Evolutionary conservation across 148 eudicot genomes (phyloP), one percentile per base, ranked within the genome.

Genomic region (Simmondsia chinensis): DNA sequence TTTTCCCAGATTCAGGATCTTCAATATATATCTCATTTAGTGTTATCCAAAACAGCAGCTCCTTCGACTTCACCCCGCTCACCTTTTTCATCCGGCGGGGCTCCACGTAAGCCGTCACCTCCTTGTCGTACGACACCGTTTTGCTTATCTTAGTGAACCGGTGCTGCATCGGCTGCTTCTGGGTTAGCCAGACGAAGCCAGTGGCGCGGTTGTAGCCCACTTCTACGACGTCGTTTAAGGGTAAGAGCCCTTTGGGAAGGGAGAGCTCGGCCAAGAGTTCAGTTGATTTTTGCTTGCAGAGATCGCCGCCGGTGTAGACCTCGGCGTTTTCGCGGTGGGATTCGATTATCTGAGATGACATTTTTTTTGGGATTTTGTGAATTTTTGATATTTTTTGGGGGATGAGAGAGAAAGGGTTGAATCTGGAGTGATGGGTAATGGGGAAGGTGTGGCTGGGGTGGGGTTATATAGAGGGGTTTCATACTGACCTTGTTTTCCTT

Each of bases 41-140:
- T 1, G 74, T 43, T 11, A 81, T 50, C 75, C 80, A 74, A 1
- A 86, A 34, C 12, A 86, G 34, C 1, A 86, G 56, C 61, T 86
- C 95, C 54, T 71, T 73, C 15, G 61, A 51, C 64, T 81, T 86
- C 1, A 81, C 87, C 0, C 95, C 91, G 1, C 79, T 74, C 12
- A 86, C 44, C 8, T 64, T 64, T 59, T 59, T 66, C 83, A 86
- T 60, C 42, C 50, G 41, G 9, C 74, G 75, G 6, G 72, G 67
- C 53, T 78, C 87, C 2, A 81, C 70, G 49, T 75, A 66, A 6
- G 77, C 86, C 3, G 95, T 77, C 13, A 85, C 71, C 56, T 81
- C 78, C 2, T 66, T 50, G 18, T 62, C 82, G 42, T 77, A 85
- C 1, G 57, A 53, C 0, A 64, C 77, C 4, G 13, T 31, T 1